These are phyloP conservation scores for Zangia roseola DNA, from an alignment of 768 basidiomycete genomes.

Conservation along the genomic window DNA sequence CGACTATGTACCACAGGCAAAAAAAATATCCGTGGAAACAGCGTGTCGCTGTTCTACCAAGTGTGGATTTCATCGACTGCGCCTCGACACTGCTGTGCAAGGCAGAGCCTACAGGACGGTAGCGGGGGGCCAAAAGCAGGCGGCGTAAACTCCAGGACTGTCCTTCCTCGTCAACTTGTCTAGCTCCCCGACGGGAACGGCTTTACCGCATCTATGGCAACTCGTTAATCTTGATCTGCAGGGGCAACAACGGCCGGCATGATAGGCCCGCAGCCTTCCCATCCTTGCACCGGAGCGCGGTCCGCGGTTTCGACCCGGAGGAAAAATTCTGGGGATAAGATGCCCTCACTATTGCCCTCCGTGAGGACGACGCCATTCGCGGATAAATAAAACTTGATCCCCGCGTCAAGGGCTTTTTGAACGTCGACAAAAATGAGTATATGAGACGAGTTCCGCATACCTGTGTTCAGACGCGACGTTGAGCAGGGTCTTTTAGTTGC, in stretches of 20 bases:
- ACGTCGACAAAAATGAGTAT: conserved; percentile 84
- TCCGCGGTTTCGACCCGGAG: conserved; percentile 55
- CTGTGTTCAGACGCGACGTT: conserved; percentile 36
- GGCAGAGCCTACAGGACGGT: neutral
- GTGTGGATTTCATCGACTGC: no score
- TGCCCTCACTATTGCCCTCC: conserved; percentile 66
- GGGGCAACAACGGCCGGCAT: neutral
- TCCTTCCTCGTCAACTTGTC: neutral
- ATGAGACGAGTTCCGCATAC: conserved; percentile 77
- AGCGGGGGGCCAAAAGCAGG: neutral
- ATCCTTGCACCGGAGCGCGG: conserved; percentile 19
- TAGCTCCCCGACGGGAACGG: neutral
- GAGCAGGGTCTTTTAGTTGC: neutral
- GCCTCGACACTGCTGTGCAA: neutral
- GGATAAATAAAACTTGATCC: conserved; percentile 75
- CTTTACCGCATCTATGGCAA: neutral
- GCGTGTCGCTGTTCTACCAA: neutral
- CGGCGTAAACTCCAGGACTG: neutral
- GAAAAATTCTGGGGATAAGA: conserved; percentile 65
- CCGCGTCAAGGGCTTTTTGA: conserved; percentile 62
- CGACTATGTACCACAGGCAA: neutral
- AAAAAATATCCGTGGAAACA: neutral
- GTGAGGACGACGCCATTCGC: conserved; percentile 89
- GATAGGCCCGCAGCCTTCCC: conserved; percentile 15
- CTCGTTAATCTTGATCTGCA: neutral